Evolutionary conservation across 352 stramenopile genomes (phyloP).

Genomic region (Pythium chondricola): DNA sequence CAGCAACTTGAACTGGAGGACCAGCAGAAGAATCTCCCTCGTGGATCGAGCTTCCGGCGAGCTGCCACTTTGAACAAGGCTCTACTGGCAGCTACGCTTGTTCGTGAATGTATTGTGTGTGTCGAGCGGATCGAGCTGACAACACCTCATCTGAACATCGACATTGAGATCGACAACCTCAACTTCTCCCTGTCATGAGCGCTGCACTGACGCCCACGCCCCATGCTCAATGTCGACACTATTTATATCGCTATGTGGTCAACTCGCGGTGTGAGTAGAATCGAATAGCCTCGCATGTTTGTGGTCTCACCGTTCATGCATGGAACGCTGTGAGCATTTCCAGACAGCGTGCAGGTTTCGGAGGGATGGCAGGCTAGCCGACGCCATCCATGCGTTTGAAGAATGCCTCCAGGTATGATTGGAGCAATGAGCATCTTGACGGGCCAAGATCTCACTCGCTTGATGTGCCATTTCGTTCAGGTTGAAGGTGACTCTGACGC

Average conservation of each 20-base stretch:
- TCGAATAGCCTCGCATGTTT: too few relatives aligned
- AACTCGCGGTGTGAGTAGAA: too few relatives aligned
- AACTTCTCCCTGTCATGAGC: too few relatives aligned
- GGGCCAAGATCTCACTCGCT: not conserved
- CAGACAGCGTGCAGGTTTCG: not conserved
- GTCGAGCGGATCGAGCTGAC: conserved; percentile 40
- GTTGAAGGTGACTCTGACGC: conserved; percentile 42
- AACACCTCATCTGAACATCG: conserved; percentile 25
- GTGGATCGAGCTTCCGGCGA: conserved; percentile 29
- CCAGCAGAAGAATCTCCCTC: conserved; percentile 30
- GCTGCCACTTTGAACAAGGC: conserved; percentile 19
- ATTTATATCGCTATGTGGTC: too few relatives aligned
- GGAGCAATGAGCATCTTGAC: too few relatives aligned
- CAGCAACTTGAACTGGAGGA: conserved; percentile 58
- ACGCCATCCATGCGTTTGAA: not conserved
- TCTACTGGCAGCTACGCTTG: conserved; percentile 15
- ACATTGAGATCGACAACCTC: conserved; percentile 52
- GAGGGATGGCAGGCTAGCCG: not conserved
- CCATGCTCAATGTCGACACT: too few relatives aligned
- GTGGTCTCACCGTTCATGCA: too few relatives aligned
- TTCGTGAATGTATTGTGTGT: conserved; percentile 25
- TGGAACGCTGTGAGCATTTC: too few relatives aligned
- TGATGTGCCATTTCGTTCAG: conserved; percentile 16
- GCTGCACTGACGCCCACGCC: too few relatives aligned
- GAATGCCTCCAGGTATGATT: not conserved